A percentile compares a stretch with the other conserved stretches of the same genome.
Evolutionary conservation across 768 basidiomycete genomes (phyloP).

Genomic region (Mycena olivaceomarginata): DNA sequence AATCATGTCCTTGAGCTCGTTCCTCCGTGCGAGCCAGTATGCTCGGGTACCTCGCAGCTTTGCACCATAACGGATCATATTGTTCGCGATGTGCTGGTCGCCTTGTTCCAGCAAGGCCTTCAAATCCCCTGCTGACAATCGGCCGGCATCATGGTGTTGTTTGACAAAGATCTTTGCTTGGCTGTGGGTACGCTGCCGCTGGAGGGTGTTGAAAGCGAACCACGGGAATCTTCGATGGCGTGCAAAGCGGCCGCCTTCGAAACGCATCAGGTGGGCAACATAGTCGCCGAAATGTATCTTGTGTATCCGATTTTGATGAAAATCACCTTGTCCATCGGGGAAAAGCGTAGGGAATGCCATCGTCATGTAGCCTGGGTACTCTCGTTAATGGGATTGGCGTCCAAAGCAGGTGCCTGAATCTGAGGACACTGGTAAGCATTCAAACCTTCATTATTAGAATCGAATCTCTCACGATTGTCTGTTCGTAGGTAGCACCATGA

Average conservation of each 20-base stretch:
- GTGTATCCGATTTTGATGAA: constrained; percentile 14
- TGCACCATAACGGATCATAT: constrained; percentile 35
- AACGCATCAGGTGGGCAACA: constrained; percentile 35
- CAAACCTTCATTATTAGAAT: background rate
- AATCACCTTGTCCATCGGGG: constrained; percentile 36
- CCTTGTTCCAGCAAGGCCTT: constrained; percentile 28
- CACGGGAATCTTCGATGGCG: constrained; percentile 38
- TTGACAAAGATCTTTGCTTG: constrained; percentile 29
- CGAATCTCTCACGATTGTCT: constrained; percentile 14
- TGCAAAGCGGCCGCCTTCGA: constrained; percentile 35
- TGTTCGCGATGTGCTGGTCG: constrained; percentile 11
- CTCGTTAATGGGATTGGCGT: constrained; percentile 25
- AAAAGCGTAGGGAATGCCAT: constrained; percentile 37
- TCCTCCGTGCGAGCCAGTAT: constrained; percentile 32
- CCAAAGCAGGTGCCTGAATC: constrained; percentile 21
- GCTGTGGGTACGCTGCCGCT: constrained; percentile 24
- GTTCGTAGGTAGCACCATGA: constrained; percentile 12
- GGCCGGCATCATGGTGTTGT: constrained; percentile 32
- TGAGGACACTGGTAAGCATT: too few relatives aligned
- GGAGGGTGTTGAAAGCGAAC: constrained; percentile 41
- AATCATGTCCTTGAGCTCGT: background rate
- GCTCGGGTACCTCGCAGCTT: constrained; percentile 34
- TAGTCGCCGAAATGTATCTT: constrained; percentile 30
- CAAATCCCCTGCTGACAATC: constrained; percentile 28
- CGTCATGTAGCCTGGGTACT: constrained; percentile 37